phyloP scores from a whole-genome alignment of 2,329 filamentous ascomycete genomes.

The Lecanicillium sp. region DNA sequence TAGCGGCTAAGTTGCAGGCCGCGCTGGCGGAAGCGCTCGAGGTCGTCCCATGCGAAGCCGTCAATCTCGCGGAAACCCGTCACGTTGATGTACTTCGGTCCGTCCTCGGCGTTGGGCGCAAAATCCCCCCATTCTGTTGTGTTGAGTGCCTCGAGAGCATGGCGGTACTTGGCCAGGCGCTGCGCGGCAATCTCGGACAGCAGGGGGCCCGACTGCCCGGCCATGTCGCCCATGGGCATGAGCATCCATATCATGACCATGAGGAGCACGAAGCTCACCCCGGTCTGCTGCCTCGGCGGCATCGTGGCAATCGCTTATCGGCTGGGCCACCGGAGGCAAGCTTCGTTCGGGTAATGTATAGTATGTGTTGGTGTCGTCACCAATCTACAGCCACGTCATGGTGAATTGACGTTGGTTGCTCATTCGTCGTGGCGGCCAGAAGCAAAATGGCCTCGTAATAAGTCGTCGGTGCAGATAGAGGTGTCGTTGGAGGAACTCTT shows the following conservation, averaged over 20 bases:
- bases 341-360: neutral
- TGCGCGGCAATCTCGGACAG: constrained; percentile 33
- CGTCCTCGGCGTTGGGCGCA: constrained; percentile 31
- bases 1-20: constrained; percentile 56
- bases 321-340: constrained; percentile 6
- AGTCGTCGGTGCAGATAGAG: too few relatives aligned
- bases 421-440: too few relatives aligned
- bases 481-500: too few relatives aligned
- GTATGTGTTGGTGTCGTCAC: neutral
- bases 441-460: too few relatives aligned
- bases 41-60: constrained; percentile 70
- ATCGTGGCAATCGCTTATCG: constrained; percentile 32
- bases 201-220: constrained; percentile 24
- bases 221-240: constrained; percentile 31
- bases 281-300: constrained; percentile 39
- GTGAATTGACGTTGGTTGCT: neutral
- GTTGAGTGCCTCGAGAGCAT: constrained; percentile 49
- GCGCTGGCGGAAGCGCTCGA: constrained; percentile 59
- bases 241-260: constrained; percentile 32
- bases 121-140: constrained; percentile 56
- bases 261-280: constrained; percentile 31
- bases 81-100: constrained; percentile 55
- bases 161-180: constrained; percentile 46
- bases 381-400: neutral
- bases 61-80: constrained; percentile 72